Conservation (phyloP, 192 early-diverging fungal genomes). For the Backusella tarrabulga region DNA sequence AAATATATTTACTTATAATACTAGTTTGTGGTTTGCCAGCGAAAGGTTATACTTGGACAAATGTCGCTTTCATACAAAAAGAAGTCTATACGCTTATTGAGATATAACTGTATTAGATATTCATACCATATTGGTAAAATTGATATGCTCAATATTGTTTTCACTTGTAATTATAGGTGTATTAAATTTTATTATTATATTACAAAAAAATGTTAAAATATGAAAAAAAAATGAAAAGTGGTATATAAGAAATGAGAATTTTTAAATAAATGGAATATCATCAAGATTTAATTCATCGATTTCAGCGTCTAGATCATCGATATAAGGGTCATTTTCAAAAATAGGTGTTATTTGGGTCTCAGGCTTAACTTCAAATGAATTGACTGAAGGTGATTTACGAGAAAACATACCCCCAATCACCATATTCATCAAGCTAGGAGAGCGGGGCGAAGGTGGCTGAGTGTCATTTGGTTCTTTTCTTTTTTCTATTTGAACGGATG, state of each 20-base stretch:
- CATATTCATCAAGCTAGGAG: background rate
- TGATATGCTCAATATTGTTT: too few species aligned
- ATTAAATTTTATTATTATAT: background rate
- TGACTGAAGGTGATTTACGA: background rate
- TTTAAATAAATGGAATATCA: slow-evolving; percentile 27
- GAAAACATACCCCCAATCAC: slow-evolving; percentile 6
- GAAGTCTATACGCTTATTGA: too few species aligned
- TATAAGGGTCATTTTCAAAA: background rate
- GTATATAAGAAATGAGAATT: background rate
- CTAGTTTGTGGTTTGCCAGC: too few species aligned
- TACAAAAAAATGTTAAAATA: background rate
- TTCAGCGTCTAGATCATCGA: background rate
- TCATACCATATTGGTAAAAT: too few species aligned
- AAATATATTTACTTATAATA: too few species aligned
- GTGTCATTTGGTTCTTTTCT: background rate
- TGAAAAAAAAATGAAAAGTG: background rate
- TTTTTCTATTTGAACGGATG: background rate
- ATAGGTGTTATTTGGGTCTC: background rate
- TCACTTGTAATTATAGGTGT: background rate
- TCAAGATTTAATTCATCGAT: slow-evolving; percentile 25
- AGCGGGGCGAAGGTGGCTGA: background rate
- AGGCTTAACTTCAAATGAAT: background rate
- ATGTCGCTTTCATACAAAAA: too few species aligned
- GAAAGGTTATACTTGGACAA: too few species aligned
- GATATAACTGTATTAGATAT: too few species aligned